A percentile compares a stretch with the other conserved stretches of the same genome.
These are phyloP conservation scores for Atalantia buxifolia DNA, from an alignment of 345 rosid genomes.

Conservation along the genomic window DNA sequence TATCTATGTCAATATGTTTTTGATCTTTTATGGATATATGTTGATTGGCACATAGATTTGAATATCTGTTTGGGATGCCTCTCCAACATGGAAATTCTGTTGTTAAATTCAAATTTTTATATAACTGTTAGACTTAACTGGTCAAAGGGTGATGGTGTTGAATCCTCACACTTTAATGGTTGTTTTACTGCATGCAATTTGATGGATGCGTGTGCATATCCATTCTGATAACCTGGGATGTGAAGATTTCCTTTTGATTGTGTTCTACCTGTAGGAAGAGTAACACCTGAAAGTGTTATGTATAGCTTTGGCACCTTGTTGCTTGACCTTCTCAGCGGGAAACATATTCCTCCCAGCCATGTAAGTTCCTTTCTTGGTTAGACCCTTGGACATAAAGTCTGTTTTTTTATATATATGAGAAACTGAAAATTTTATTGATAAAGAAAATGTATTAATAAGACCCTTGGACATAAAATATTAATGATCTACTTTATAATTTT, in stretches of 20 bases:
- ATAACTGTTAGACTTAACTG: background rate
- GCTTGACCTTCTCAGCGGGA: conserved; percentile 92
- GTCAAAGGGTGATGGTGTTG: background rate
- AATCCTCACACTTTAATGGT: background rate
- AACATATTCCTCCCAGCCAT: conserved; percentile 96
- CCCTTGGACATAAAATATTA: background rate
- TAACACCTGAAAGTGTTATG: conserved; percentile 82
- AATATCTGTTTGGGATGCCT: background rate
- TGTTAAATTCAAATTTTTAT: background rate
- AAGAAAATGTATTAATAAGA: too few relatives aligned
- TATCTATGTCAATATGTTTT: background rate
- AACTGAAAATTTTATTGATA: too few relatives aligned
- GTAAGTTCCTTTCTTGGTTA: conserved; percentile 42
- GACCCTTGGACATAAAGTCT: background rate
- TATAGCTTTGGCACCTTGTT: conserved; percentile 91
- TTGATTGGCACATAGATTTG: background rate
- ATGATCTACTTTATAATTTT: background rate
- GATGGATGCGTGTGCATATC: background rate
- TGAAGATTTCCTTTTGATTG: background rate
- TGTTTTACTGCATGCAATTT: background rate
- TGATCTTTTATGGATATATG: background rate
- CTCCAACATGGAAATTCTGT: background rate
- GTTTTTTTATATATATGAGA: too few relatives aligned
- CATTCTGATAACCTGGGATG: background rate
- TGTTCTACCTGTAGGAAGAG: conserved; percentile 51